Conservation (phyloP, 1,139 yeast species). For the Lizanozyma gosingica region DNA sequence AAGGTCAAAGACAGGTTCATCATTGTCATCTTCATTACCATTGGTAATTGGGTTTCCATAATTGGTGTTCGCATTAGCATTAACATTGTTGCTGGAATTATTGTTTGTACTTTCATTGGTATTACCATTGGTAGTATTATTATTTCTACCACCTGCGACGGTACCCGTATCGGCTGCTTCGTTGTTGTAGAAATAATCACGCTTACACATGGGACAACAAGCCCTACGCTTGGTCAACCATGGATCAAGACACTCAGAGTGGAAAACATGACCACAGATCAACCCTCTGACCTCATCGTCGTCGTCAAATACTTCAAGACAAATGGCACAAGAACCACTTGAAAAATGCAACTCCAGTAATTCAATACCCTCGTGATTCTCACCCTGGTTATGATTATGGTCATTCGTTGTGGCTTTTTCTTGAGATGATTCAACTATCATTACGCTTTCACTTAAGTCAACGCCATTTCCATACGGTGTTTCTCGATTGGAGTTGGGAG, state of each 20-base stretch:
- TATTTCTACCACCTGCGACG: constrained; percentile 6
- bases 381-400: too few relatives aligned
- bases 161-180: constrained; percentile 11
- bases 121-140: too few relatives aligned
- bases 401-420: constrained; percentile 4
- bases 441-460: neutral
- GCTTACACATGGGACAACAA: constrained; percentile 79
- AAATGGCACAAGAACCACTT: constrained; percentile 76
- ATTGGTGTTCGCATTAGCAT: neutral
- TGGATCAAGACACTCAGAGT: constrained; percentile 70
- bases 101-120: neutral
- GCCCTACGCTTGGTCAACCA: constrained; percentile 74
- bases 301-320: constrained; percentile 58
- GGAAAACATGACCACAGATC: constrained; percentile 81
- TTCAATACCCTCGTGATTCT: neutral
- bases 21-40: constrained; percentile 6
- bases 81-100: neutral
- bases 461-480: constrained; percentile 2
- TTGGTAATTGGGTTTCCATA: constrained; percentile 3
- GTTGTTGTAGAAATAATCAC: constrained; percentile 48
- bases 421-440: constrained; percentile 1
- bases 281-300: constrained; percentile 63
- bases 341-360: constrained; percentile 39
- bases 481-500: constrained; percentile 2
- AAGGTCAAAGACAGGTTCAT: constrained; percentile 17